A percentile compares a stretch with the other conserved stretches of the same genome.
These are phyloP conservation scores for Delonix regia DNA, from an alignment of 306 rosid genomes.

Conservation along the genomic window DNA sequence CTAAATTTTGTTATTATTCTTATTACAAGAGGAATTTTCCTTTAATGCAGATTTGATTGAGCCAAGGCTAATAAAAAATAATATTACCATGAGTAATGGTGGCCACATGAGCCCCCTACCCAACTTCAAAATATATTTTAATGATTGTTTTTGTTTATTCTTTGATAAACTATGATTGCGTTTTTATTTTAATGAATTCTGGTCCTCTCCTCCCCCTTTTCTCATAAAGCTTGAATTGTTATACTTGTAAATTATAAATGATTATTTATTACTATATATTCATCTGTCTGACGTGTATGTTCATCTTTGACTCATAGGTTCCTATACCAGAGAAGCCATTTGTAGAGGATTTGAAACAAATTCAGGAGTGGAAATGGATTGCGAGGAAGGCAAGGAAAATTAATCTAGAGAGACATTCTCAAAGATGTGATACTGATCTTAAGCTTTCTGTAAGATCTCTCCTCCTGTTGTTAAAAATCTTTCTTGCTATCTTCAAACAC, in stretches of 20 bases:
- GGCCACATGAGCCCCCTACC: background rate
- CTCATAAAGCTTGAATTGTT: background rate
- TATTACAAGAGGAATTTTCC: background rate
- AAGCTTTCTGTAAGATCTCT: constrained; percentile 80
- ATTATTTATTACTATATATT: background rate
- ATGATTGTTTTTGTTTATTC: constrained; percentile 4
- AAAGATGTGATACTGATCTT: constrained; percentile 80
- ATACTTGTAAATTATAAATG: background rate
- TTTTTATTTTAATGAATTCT: background rate
- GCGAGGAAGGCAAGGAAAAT: constrained; percentile 76
- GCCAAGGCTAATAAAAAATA: background rate
- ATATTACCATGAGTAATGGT: constrained; percentile 7
- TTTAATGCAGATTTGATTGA: background rate
- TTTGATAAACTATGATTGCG: background rate
- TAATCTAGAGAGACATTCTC: constrained; percentile 86
- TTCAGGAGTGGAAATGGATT: constrained; percentile 83
- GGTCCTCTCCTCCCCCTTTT: background rate
- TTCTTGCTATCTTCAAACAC: background rate
- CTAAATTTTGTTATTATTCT: background rate
- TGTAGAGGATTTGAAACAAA: constrained; percentile 60
- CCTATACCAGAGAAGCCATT: constrained; percentile 75
- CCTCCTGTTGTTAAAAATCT: constrained; percentile 8
- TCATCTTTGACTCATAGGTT: constrained; percentile 57
- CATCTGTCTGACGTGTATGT: constrained; percentile 14
- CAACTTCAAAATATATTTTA: background rate